Base-by-base conservation (phyloP, 495 filamentous ascomycete genomes). In the Mycothermus thermophilus region DNA sequence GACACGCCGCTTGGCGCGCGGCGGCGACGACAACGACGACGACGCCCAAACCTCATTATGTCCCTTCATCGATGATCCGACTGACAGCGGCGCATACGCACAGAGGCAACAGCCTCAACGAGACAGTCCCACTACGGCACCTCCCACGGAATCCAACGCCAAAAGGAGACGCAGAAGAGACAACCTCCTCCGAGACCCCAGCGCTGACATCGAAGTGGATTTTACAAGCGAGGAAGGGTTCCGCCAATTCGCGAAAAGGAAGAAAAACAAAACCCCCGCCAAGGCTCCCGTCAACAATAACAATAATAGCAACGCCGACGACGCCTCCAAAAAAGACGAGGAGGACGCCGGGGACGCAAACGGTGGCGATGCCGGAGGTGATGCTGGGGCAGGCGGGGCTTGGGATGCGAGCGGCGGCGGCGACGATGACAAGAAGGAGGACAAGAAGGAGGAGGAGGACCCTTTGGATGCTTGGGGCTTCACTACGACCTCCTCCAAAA, bases 181-280 rank as follows among this genome's bases (percentile, higher is more conserved):
- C 12, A 47, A 38, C 30, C 30, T 57, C 15, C 24, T 55, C 21
- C 29, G 25, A 12, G 51, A 57, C 35, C 59, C 58, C 15, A 55
- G 29, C 6, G 36, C 25, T 45, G 44, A 32, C 42, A 33, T 48
- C n/a, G 41, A 35, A 14, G 47, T 71, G 29, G 62, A 72, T 42
- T 56, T 70, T 20, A 39, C 43, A 3, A 59, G 58, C n/a, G 46
- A 67, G 24, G 58, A 62, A 11, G 64, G 67, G 5, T 63, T 71
- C 37, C 35, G 48, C 4, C 55, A 68, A 34, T 51, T 52, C 19
- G 60, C 53, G 3, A 66, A 64, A 37, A 63, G 63, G 46, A 55
- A 55, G 37, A 51, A 47, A 33, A 48, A 44, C 10, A 49, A 48
- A 18, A 14, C 35, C 8, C 10, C 35, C 14, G 27, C 35, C 13